A percentile compares a stretch with the other conserved stretches of the same genome.
These are phyloP conservation scores for Maudiozyma serrabonitensis DNA, from an alignment of 805 yeast species.

Conservation along the genomic window DNA sequence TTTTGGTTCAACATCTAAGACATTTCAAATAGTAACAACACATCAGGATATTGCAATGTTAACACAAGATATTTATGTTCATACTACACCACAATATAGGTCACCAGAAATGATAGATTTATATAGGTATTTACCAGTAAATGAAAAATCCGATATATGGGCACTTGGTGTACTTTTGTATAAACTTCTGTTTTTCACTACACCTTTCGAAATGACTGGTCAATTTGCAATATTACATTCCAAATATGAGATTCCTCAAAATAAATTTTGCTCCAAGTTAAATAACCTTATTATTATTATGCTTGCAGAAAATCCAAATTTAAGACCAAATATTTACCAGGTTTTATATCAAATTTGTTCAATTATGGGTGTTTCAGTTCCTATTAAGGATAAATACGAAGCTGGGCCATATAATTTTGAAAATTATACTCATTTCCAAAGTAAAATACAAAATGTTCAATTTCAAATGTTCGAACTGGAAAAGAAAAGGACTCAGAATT, in stretches of 20 bases:
- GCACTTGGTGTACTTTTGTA: slow-evolving; percentile 88
- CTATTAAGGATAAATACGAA: slow-evolving; percentile 36
- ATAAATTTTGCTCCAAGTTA: slow-evolving; percentile 61
- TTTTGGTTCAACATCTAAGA: slow-evolving; percentile 73
- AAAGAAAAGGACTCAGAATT: slow-evolving; percentile 13
- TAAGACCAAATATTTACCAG: slow-evolving; percentile 83
- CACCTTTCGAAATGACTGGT: slow-evolving; percentile 83
- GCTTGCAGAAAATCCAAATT: slow-evolving; percentile 74
- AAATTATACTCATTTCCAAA: slow-evolving; percentile 44
- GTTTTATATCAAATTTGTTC: slow-evolving; percentile 56
- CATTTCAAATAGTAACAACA: slow-evolving; percentile 51
- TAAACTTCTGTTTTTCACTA: slow-evolving; percentile 84
- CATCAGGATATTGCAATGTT: slow-evolving; percentile 70
- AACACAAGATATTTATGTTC: slow-evolving; percentile 76
- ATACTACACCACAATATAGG: slow-evolving; percentile 93
- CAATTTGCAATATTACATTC: slow-evolving; percentile 85
- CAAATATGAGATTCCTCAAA: slow-evolving; percentile 69
- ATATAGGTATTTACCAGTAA: slow-evolving; percentile 72
- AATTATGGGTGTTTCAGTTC: slow-evolving; percentile 46
- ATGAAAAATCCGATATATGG: slow-evolving; percentile 94
- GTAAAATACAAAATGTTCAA: slow-evolving; percentile 24
- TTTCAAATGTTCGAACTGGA: slow-evolving; percentile 23
- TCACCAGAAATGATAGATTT: slow-evolving; percentile 95
- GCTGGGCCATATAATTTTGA: slow-evolving; percentile 48
- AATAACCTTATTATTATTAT: slow-evolving; percentile 69